phyloP scores from a whole-genome alignment of 345 rosid species.

The Trapa bicornis region DNA sequence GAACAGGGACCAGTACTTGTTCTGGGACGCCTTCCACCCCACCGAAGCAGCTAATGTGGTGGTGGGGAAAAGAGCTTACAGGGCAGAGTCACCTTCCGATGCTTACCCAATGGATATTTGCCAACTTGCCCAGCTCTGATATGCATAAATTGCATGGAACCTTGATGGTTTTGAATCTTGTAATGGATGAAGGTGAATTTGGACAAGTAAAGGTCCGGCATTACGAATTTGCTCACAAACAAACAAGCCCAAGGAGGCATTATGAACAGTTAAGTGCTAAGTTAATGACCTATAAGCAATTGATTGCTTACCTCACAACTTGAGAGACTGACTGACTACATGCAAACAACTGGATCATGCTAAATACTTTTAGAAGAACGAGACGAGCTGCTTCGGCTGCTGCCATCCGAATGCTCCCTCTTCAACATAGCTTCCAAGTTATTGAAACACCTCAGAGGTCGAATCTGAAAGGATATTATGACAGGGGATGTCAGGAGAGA shows the following conservation, averaged over 20 bases:
- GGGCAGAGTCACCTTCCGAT: slow-evolving; percentile 8
- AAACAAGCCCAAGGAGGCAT: too few species aligned
- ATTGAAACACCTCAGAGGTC: slow-evolving; percentile 65
- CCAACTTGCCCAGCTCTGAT: slow-evolving; percentile 15
- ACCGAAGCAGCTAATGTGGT: slow-evolving; percentile 24
- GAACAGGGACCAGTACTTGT: slow-evolving; percentile 18
- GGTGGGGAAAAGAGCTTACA: slow-evolving; percentile 27
- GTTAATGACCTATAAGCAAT: too few species aligned
- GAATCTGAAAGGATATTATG: slow-evolving; percentile 26
- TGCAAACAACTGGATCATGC: background rate
- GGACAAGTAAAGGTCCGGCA: too few species aligned
- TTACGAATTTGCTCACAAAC: too few species aligned
- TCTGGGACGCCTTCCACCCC: slow-evolving; percentile 44
- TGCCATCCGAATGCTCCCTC: slow-evolving; percentile 48
- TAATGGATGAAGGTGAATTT: too few species aligned
- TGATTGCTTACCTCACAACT: too few species aligned
- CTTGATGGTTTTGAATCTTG: background rate
- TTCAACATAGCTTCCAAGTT: slow-evolving; percentile 47
- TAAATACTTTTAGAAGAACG: slow-evolving; percentile 30
- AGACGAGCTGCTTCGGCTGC: slow-evolving; percentile 42
- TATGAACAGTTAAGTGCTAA: too few species aligned
- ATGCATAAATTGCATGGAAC: background rate
- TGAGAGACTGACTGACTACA: too few species aligned
- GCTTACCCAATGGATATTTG: slow-evolving; percentile 17
- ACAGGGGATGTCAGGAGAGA: too few species aligned